These are phyloP conservation scores for Purpureocillium lavendulum DNA, from an alignment of 2,329 filamentous ascomycete genomes.

Conservation along the genomic window DNA sequence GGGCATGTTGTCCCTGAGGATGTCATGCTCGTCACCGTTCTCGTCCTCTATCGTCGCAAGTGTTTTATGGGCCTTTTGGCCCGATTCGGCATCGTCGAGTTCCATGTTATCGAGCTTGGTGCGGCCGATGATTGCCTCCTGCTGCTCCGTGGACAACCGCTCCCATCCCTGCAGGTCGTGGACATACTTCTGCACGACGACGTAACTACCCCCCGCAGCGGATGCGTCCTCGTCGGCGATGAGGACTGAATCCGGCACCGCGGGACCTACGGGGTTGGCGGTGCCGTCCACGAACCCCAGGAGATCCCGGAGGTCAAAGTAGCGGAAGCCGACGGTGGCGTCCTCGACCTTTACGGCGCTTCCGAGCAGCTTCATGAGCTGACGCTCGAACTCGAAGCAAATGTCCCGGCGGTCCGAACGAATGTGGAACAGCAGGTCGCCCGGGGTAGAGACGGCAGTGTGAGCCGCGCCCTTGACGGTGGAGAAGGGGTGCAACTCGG, in stretches of 20 bases:
- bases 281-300: constrained; percentile 54
- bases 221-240: constrained; percentile 31
- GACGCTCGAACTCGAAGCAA: constrained; percentile 50
- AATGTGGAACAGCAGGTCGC: constrained; percentile 51
- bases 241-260: constrained; percentile 32
- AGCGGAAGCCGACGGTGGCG: constrained; percentile 48
- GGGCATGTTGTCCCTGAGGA: constrained; percentile 53
- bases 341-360: constrained; percentile 39
- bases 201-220: constrained; percentile 41
- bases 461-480: constrained; percentile 37
- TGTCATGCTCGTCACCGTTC: constrained; percentile 39
- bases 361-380: constrained; percentile 40
- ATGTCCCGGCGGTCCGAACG: constrained; percentile 47
- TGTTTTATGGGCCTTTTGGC: constrained; percentile 44
- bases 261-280: constrained; percentile 44
- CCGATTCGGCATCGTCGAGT: constrained; percentile 38
- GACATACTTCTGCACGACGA: constrained; percentile 52
- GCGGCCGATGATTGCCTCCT: constrained; percentile 48
- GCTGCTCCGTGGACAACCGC: constrained; percentile 35
- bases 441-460: constrained; percentile 45
- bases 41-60: constrained; percentile 45
- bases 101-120: constrained; percentile 51
- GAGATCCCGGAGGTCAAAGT: constrained; percentile 50
- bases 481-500: constrained; percentile 42
- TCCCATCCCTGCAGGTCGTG: constrained; percentile 42